These are phyloP conservation scores for Pythium guiyangense DNA, from an alignment of 352 stramenopile genomes.

Conservation along the genomic window DNA sequence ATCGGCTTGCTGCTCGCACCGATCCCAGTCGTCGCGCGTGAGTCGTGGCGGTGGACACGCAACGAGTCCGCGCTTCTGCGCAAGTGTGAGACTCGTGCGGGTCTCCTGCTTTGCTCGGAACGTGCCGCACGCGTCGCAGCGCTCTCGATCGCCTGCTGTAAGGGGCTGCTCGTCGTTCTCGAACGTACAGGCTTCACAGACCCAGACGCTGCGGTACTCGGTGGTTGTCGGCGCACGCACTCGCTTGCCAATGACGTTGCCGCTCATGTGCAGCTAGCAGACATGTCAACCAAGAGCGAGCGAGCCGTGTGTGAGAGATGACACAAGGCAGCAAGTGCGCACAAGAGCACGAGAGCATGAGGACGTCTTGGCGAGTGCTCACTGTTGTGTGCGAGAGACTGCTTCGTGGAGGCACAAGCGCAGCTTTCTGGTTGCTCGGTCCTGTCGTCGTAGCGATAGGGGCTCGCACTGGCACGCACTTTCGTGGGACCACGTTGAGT, in stretches of 20 bases:
- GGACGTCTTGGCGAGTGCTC: background rate
- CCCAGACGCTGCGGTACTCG: conserved; percentile 61
- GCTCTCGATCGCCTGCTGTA: conserved; percentile 14
- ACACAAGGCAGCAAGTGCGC: background rate
- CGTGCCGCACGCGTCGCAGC: conserved; percentile 45
- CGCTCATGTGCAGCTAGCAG: background rate
- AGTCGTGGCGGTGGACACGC: conserved; percentile 54
- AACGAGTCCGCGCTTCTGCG: conserved; percentile 68
- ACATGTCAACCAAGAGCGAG: background rate
- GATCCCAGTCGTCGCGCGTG: conserved; percentile 60
- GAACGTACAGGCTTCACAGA: conserved; percentile 75
- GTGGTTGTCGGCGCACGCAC: too few relatives aligned
- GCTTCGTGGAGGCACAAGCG: background rate
- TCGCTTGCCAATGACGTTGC: conserved; percentile 1
- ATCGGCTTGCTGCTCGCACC: conserved; percentile 61
- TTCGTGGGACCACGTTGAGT: conserved; percentile 26
- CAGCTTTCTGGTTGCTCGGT: background rate
- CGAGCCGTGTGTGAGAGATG: too few relatives aligned
- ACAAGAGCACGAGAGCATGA: too few relatives aligned
- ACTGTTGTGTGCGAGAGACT: background rate
- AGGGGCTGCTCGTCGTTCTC: conserved; percentile 53
- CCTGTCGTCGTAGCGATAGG: background rate
- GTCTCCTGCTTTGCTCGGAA: conserved; percentile 19
- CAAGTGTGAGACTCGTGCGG: conserved; percentile 42
- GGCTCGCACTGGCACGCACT: background rate